Percentiles rank a stretch among this genome's conserved stretches.
These are phyloP conservation scores for Dipodascus albidus DNA, from an alignment of 805 yeast genomes.

Conservation along the genomic window DNA sequence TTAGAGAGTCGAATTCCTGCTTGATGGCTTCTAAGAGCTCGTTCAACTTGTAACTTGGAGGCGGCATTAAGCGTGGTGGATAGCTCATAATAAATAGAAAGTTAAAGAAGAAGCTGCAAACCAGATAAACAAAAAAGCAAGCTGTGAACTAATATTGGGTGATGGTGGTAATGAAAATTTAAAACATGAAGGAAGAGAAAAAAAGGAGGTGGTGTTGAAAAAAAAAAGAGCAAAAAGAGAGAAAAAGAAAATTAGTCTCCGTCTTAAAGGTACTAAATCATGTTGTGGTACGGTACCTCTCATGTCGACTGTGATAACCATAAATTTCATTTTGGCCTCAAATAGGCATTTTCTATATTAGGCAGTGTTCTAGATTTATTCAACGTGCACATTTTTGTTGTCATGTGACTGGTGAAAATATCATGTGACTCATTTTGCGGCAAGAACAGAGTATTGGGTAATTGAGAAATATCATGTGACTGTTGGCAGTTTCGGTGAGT, in stretches of 20 bases:
- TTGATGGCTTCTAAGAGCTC: constrained; percentile 87
- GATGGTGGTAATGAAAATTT: constrained; percentile 3
- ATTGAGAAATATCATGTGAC: no score
- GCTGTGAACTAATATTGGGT: not conserved
- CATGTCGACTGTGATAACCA: no score
- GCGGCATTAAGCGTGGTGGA: constrained; percentile 20
- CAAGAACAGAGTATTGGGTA: no score
- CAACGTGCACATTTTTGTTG: no score
- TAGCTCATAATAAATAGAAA: constrained; percentile 16
- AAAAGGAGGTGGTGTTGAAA: constrained; percentile 3
- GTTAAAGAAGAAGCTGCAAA: constrained; percentile 1
- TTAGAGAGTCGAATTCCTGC: constrained; percentile 77
- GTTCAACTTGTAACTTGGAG: constrained; percentile 33
- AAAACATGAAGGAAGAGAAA: constrained; percentile 1
- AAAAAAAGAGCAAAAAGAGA: constrained; percentile 4
- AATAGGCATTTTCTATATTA: not conserved
- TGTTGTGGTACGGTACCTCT: not conserved
- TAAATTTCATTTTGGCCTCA: no score
- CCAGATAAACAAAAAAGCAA: constrained; percentile 1
- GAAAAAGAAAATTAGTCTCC: not conserved
- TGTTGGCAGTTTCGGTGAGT: no score
- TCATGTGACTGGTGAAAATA: no score
- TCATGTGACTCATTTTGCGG: no score
- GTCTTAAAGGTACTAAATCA: not conserved
- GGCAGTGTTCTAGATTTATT: no score